phyloP scores from a whole-genome alignment of 495 filamentous ascomycete species.

The Talaromyces wortmannii region DNA sequence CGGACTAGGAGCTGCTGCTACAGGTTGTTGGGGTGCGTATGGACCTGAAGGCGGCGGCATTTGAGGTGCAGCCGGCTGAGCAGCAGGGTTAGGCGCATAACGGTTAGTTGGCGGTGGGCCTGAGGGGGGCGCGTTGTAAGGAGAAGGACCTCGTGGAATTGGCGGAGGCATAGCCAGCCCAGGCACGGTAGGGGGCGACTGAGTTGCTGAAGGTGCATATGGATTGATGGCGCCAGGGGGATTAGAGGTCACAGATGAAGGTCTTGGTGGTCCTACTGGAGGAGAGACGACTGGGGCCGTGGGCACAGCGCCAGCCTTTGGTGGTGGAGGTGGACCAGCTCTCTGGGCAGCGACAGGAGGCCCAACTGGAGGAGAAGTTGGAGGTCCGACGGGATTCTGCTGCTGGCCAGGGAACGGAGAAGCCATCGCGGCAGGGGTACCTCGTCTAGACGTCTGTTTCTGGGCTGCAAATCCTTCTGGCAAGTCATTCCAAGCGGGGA shows the following conservation, averaged over 20 bases:
- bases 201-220: conserved; percentile 59
- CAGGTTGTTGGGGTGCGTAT: conserved; percentile 47
- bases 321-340: conserved; percentile 44
- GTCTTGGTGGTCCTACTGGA: conserved; percentile 22
- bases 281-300: conserved; percentile 53
- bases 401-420: conserved; percentile 64
- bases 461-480: conserved; percentile 75
- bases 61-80: conserved; percentile 40
- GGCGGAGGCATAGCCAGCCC: conserved; percentile 39
- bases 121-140: conserved; percentile 79
- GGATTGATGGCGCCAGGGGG: conserved; percentile 56
- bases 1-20: conserved; percentile 28
- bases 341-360: conserved; percentile 32
- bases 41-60: conserved; percentile 47
- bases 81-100: conserved; percentile 75
- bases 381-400: conserved; percentile 42
- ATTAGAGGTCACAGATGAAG: conserved; percentile 38
- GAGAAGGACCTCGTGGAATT: conserved; percentile 71
- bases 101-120: conserved; percentile 69
- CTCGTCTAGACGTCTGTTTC: conserved; percentile 52
- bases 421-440: conserved; percentile 59
- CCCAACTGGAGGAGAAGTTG: conserved; percentile 27
- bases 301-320: conserved; percentile 40
- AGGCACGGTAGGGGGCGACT: conserved; percentile 23
- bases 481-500: conserved; percentile 89